These are phyloP conservation scores for Phytophthora pistaciae DNA, from an alignment of 352 stramenopile genomes.

Conservation along the genomic window DNA sequence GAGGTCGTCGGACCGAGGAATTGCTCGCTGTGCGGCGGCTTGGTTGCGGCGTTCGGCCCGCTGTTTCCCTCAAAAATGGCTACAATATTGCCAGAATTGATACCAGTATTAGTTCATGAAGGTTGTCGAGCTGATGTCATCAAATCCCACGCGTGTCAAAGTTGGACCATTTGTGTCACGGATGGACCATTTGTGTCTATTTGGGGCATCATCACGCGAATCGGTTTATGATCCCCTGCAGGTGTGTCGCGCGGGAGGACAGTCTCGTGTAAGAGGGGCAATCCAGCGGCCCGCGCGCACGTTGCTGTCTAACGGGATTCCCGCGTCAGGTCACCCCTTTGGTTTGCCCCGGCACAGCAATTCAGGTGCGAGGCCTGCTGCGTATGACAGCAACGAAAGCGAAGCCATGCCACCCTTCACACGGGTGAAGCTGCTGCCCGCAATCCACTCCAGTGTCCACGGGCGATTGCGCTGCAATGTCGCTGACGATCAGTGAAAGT, in stretches of 20 bases:
- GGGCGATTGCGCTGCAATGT: constrained; percentile 21
- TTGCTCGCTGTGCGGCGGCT: constrained; percentile 4
- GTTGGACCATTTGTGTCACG: constrained; percentile 3
- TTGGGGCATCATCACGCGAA: constrained; percentile 7
- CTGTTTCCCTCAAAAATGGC: not conserved
- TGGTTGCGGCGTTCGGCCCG: not conserved
- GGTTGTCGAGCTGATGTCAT: constrained; percentile 27
- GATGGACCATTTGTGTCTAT: not conserved
- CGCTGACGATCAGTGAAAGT: constrained; percentile 30
- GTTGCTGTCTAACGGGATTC: constrained; percentile 35
- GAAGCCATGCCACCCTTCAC: constrained; percentile 7
- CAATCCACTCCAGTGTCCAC: constrained; percentile 13
- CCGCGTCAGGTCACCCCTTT: constrained; percentile 3
- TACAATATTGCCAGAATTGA: not conserved
- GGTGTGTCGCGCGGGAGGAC: not conserved
- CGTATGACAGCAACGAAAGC: constrained; percentile 31
- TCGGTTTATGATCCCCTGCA: constrained; percentile 3
- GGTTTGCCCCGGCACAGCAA: constrained; percentile 28
- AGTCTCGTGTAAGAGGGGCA: constrained; percentile 12
- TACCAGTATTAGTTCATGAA: not conserved
- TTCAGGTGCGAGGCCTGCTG: constrained; percentile 12
- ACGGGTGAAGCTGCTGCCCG: constrained; percentile 19
- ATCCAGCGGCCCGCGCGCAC: constrained; percentile 11
- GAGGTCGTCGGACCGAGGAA: constrained; percentile 10
- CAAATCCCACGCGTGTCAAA: constrained; percentile 29